Base-by-base conservation (phyloP, 108 stramenopile genomes). In the Cyclotella baltica region DNA sequence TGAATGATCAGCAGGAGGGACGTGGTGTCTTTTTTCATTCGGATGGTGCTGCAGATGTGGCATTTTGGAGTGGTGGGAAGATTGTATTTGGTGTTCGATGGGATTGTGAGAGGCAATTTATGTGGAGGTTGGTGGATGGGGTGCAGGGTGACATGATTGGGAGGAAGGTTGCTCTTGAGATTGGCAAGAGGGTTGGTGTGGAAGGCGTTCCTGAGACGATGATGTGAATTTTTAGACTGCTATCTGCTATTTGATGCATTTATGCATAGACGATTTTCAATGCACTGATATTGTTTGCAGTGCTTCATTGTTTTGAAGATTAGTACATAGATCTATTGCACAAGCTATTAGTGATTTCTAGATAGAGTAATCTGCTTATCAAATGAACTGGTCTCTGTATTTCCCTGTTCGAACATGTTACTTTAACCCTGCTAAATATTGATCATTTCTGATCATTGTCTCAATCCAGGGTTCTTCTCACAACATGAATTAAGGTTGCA, bases 21-120 rank as follows among this genome's bases (percentile, higher is more conserved):
- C 4, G 48, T 19, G 67, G 67, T 4, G 27, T 31, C 0, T 67
- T 67, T 33, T 18, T 52, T 51, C 31, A 48, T 4, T 13, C 10
- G 50, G 48, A 50, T 67, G 67, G 67, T 30, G 20, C 8, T 48
- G 67, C 50, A 47, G 67, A 67, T 51, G 67, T 67, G 15, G 59
- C 59, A 19, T 9, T 61, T 15, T 61, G 59, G 59, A 61, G 16
- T 16, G 31, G 31, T 11, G 20, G 13, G 1, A 31, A 33, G 11
- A 34, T 30, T 61, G 20, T 61, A 8, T 34, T 34, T 61, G 59
- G 59, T 8, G 59, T 61, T 11, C 30, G 13, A 16, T 61, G 59
- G 59, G 31, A 33, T 61, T 13, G 0, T 16, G 30, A 31, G 31
- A 11, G 59, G 34, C 13, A 61, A 31, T n/a, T 20, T 2, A n/a